Conservation (phyloP, 2,329 filamentous ascomycete species). For the Hirsutella minnesotensis region DNA sequence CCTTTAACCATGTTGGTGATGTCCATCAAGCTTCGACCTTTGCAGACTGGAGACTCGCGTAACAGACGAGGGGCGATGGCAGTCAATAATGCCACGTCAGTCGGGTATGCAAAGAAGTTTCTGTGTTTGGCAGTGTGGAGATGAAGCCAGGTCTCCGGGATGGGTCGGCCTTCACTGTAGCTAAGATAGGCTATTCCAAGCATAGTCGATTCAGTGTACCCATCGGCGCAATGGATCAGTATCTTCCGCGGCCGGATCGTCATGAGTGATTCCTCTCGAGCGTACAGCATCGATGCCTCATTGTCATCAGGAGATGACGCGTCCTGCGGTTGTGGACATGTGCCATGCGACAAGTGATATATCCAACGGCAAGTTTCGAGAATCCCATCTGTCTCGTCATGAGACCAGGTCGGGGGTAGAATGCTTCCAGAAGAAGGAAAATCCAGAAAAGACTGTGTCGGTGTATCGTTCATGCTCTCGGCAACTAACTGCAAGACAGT, state of each 20-base stretch:
- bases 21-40: conserved; percentile 37
- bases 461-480: conserved; percentile 36
- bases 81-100: conserved; percentile 73
- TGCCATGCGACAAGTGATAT: conserved; percentile 66
- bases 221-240: conserved; percentile 86
- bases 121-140: conserved; percentile 70
- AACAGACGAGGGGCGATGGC: conserved; percentile 67
- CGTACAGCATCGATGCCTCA: neutral
- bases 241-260: conserved; percentile 47
- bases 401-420: conserved; percentile 71
- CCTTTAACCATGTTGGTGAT: conserved; percentile 39
- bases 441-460: conserved; percentile 34
- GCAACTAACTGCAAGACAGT: conserved; percentile 52
- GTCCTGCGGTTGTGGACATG: conserved; percentile 25
- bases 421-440: conserved; percentile 95
- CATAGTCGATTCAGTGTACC: conserved; percentile 89
- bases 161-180: conserved; percentile 71
- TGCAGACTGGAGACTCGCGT: conserved; percentile 49
- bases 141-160: conserved; percentile 77
- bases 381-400: conserved; percentile 71
- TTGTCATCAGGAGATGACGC: neutral
- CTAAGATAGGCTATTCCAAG: conserved; percentile 86
- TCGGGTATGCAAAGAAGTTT: conserved; percentile 94
- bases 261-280: conserved; percentile 5
- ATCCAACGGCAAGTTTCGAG: conserved; percentile 86